A percentile compares a stretch with the other conserved stretches of the same genome.
These are phyloP conservation scores for Abrus precatorius DNA, from an alignment of 306 rosid species.

Conservation along the genomic window DNA sequence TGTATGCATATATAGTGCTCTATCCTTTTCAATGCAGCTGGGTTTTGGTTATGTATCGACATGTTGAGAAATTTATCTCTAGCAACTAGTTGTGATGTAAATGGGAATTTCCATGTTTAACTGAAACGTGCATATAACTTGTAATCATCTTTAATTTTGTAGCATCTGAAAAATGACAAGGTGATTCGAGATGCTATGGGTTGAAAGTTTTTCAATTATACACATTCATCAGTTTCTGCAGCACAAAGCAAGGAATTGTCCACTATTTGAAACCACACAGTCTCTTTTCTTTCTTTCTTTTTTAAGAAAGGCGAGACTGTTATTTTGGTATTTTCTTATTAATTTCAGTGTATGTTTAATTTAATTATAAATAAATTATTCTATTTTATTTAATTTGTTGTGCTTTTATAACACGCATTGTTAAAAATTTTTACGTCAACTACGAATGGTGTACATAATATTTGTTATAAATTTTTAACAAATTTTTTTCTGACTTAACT, in stretches of 20 bases:
- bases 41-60: neutral
- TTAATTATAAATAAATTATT: too few species aligned
- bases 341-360: too few species aligned
- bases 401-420: too few species aligned
- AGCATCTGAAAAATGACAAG: too few species aligned
- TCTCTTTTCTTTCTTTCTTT: neutral
- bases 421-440: too few species aligned
- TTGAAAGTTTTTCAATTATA: neutral
- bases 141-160: too few species aligned
- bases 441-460: too few species aligned
- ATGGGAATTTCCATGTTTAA: neutral
- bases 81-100: too few species aligned
- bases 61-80: neutral
- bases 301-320: neutral
- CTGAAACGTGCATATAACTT: neutral
- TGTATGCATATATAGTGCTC: neutral
- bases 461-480: too few species aligned
- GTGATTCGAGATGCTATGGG: neutral
- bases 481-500: too few species aligned
- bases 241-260: conserved; percentile 17
- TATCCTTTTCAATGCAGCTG: conserved; percentile 42
- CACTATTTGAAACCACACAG: neutral
- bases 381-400: too few species aligned
- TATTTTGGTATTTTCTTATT: neutral
- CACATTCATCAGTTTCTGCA: conserved; percentile 13